Evolutionary conservation across 2,329 filamentous ascomycete species (phyloP).

Genomic region (Fusarium chaquense): DNA sequence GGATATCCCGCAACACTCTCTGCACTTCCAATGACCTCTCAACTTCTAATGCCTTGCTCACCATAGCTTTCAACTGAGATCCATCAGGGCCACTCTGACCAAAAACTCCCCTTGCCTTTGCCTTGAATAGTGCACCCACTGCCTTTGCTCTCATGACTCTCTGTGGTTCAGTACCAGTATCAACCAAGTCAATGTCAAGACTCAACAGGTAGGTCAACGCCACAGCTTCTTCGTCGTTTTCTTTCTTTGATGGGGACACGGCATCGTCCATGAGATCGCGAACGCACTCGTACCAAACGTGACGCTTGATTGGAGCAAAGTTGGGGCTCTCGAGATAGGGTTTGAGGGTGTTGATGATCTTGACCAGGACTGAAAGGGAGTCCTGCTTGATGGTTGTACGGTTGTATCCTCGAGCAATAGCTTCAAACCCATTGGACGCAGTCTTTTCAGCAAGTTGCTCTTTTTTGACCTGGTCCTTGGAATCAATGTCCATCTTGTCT

Average conservation of each 20-base stretch:
- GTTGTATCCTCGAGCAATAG: slow-evolving; percentile 63
- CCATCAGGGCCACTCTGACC: slow-evolving; percentile 47
- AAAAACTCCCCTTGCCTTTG: slow-evolving; percentile 59
- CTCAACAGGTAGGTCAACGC: slow-evolving; percentile 58
- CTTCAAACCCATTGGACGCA: slow-evolving; percentile 64
- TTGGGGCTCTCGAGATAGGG: slow-evolving; percentile 56
- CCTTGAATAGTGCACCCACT: slow-evolving; percentile 56
- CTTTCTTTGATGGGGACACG: slow-evolving; percentile 33
- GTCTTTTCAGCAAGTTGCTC: slow-evolving; percentile 59
- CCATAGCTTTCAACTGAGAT: slow-evolving; percentile 50
- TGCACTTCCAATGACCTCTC: slow-evolving; percentile 62
- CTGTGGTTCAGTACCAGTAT: slow-evolving; percentile 65
- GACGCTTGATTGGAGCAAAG: slow-evolving; percentile 60
- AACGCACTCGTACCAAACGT: slow-evolving; percentile 65
- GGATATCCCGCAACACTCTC: slow-evolving; percentile 56
- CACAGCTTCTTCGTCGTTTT: slow-evolving; percentile 38
- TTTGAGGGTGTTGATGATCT: slow-evolving; percentile 56
- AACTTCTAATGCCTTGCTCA: slow-evolving; percentile 52
- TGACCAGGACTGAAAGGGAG: slow-evolving; percentile 54
- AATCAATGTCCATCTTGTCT: slow-evolving; percentile 78
- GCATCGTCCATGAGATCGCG: slow-evolving; percentile 61
- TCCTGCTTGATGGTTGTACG: slow-evolving; percentile 54
- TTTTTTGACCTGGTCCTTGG: slow-evolving; percentile 48
- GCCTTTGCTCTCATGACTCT: slow-evolving; percentile 62
- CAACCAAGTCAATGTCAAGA: slow-evolving; percentile 60